Base-by-base conservation (phyloP, 768 basidiomycete species). In the Suillus cothurnatus region DNA sequence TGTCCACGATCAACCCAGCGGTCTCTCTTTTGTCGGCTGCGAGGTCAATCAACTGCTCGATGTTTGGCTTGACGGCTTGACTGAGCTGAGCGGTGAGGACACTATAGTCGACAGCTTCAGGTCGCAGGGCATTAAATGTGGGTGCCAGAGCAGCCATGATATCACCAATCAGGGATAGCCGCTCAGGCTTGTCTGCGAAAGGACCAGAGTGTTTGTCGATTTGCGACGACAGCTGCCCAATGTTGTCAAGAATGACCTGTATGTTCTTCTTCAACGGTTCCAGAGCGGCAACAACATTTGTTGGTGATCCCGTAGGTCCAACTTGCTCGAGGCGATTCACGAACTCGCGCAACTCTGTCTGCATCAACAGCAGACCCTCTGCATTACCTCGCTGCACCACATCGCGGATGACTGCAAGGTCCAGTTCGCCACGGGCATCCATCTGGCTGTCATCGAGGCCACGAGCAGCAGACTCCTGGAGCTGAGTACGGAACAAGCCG, bases 1-100 rank as follows among this genome's bases (percentile, higher is more conserved):
- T 80, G 61, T 94, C 85, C 34, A 93, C 86, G 64, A 95, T 95
- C 49, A 95, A 84, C 8, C 85, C 82, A 4, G 93, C 93, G 4
- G 93, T 95, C 76, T 95, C 93, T 41, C 91, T 85, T 74, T 95
- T 95, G 74, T 95, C 93, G 0, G 91, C 93, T 32, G 93, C 89
- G 58, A 95, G 84, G 72, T 95, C 93, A 67, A 95, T 95, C 65
- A 95, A 87, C 69, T 95, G 92, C 2, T 92, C 86, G 31, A 95
- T 93, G 68, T 94, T 90, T 8, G 93, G 93, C 70, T 94, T 94
- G 71, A 95, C 93, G 0, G 93, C 91, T 74, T 95, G 91, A 28
- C 90, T 84, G 19, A 95, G 85, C 70, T 87, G 86, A 53, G 80
- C 81, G 2, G 93, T 95, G 64, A 95, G 79, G 68, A 84, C 81